A percentile compares a stretch with the other conserved stretches of the same genome.
Conservation (phyloP, 2,329 filamentous ascomycete species). For the Verticillium albo-atrum region DNA sequence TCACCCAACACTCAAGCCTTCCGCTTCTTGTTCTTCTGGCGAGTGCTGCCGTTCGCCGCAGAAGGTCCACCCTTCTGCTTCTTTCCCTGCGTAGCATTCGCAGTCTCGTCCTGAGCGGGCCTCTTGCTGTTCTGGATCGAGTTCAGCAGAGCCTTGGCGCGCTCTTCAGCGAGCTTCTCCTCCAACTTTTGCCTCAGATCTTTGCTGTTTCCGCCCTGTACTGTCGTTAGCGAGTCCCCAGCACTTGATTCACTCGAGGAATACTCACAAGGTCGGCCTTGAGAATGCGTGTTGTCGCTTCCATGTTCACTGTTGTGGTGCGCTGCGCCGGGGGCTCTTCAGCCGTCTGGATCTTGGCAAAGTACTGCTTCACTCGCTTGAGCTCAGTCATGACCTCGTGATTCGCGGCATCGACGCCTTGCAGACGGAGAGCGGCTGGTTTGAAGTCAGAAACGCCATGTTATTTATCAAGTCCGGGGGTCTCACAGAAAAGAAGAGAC, state of each 20-base stretch:
- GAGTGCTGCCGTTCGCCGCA: neutral
- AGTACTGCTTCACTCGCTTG: constrained; percentile 83
- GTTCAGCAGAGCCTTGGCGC: constrained; percentile 46
- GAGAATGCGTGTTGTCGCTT: constrained; percentile 76
- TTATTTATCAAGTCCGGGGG: neutral
- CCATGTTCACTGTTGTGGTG: constrained; percentile 59
- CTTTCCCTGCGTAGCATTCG: constrained; percentile 26
- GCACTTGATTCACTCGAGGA: neutral
- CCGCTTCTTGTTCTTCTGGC: constrained; percentile 20
- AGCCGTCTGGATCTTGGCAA: constrained; percentile 79
- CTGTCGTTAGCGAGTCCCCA: constrained; percentile 1
- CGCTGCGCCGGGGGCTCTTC: constrained; percentile 59
- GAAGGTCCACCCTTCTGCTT: constrained; percentile 12
- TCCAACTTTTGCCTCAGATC: constrained; percentile 45
- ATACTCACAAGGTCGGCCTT: constrained; percentile 68
- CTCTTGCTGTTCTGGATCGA: constrained; percentile 36
- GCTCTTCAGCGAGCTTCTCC: constrained; percentile 53
- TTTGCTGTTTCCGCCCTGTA: constrained; percentile 44
- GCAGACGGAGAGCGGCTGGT: constrained; percentile 69
- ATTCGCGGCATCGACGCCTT: constrained; percentile 74
- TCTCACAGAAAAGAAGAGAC: constrained; percentile 78
- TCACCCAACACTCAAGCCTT: constrained; percentile 7
- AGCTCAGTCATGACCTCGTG: constrained; percentile 86
- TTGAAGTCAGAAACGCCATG: constrained; percentile 1
- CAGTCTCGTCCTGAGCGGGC: constrained; percentile 25